Base-by-base conservation (phyloP, 2,329 filamentous ascomycete species). In the Cordyceps militaris region DNA sequence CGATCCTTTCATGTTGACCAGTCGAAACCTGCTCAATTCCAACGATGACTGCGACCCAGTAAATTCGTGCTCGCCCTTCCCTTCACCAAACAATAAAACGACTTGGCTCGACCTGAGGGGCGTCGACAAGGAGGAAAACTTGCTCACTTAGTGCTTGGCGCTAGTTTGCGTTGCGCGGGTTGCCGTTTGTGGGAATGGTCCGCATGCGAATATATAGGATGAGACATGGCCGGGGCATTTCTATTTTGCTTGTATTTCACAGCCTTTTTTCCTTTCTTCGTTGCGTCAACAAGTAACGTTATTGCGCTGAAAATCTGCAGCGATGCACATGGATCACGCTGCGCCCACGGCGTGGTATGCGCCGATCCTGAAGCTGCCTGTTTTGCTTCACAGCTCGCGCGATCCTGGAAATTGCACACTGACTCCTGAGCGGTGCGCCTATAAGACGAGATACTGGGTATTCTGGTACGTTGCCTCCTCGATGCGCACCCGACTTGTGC, bases 391-490 rank as follows among this genome's bases (percentile, higher is more conserved):
- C 48, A 61, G 60, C 44, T 59, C 58, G 11, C 60, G 61, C 43
- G 52, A 60, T 47, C 38, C 61, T 3, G 59, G 59, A 14, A 50
- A 23, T 5, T 73, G 71, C 59, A 67, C 58, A 1, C 63, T 76
- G 59, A 76, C 70, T 0, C 64, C 71, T 0, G 73, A 72, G 55
- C 70, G 79, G 62, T 81, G 78, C 61, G 70, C 68, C 13, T 80
- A 71, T 61, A 74, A 77, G 51, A 66, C 59, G 23, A 66, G 71
- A n/a, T 71, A 73, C 61, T 81, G 78, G 77, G 65, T 74, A 46
- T 78, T 75, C 61, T 79, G 76, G 78, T 76, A 49, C 8, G 53
- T 40, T 23, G n/a, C 11, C 2, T 24, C n/a, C 26, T 28, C 4
- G 26, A 10, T 3, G 14, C 26, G 6, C 26, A 1, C 7, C 42